A percentile compares a stretch with the other conserved stretches of the same genome.
Conservation (phyloP, 306 rosid species). For the Vachellia pachyceras region DNA sequence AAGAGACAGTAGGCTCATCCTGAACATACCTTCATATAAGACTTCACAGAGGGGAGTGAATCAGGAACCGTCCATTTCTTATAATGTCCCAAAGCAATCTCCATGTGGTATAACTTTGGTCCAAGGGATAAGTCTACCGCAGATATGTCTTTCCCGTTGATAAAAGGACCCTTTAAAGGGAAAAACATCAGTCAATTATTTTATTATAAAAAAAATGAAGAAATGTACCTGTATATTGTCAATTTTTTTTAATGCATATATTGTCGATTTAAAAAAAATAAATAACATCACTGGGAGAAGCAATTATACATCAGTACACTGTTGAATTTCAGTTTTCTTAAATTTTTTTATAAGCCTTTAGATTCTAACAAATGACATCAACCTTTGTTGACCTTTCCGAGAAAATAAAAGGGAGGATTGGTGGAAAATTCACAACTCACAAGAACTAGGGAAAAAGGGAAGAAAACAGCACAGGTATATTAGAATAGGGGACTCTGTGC, state of each 20-base stretch:
- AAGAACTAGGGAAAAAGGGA: not conserved
- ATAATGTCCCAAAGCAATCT: slow-evolving; percentile 83
- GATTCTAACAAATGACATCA: not conserved
- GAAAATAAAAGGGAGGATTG: not conserved
- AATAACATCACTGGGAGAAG: not conserved
- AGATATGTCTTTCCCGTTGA: slow-evolving; percentile 81
- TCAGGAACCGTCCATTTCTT: slow-evolving; percentile 89
- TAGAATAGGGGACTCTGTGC: slow-evolving; percentile 3
- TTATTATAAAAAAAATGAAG: not conserved
- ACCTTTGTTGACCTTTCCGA: not conserved
- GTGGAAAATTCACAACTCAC: not conserved
- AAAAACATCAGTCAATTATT: slow-evolving; percentile 2
- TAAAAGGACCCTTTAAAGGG: slow-evolving; percentile 74
- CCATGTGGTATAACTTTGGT: slow-evolving; percentile 91
- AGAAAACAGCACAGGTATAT: slow-evolving; percentile 1
- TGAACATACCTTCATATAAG: slow-evolving; percentile 72
- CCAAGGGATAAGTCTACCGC: slow-evolving; percentile 85
- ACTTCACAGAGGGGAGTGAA: slow-evolving; percentile 64
- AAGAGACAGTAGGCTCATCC: slow-evolving; percentile 29
- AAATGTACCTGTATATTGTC: not conserved
- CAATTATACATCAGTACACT: not conserved
- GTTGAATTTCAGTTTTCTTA: not conserved
- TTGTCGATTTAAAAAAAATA: too few relatives aligned
- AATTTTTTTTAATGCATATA: too few relatives aligned
- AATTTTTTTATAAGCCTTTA: not conserved